Evolutionary conservation across 2,329 filamentous ascomycete genomes (phyloP), one percentile per base, ranked within the genome.

Genomic region (Xylaria sp.): DNA sequence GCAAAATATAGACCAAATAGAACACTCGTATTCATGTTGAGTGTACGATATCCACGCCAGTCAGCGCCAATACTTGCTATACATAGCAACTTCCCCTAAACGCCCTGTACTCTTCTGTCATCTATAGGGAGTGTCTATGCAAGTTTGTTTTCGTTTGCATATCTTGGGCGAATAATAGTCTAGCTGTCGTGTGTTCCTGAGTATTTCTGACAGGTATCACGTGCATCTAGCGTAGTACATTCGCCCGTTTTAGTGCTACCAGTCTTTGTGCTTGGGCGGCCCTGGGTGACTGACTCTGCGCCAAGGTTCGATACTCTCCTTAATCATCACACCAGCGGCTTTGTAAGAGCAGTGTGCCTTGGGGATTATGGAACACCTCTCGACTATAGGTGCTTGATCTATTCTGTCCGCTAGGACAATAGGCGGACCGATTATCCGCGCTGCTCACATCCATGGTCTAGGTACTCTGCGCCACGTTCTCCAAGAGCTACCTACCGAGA

Each of bases 1-100:
- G 61, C 51, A 61, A 42, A 36, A 54, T 67, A 64, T 58, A 65
- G 57, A 67, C 53, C 45, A 53, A 29, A 49, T 61, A 65, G 61
- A 64, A 65, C 25, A 38, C n/a, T 38, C 58, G 57, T 47, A 61
- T 53, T 38, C 57, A 65, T 31, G 39, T 57, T n/a, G 33, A 58
- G 57, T 57, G 36, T 55, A 47, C 29, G 25, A 33, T 22, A 25
- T 53, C 17, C 42, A 31, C 29, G 29, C 47, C 53, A 55, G 44
- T 44, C 47, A 50, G 20, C 20, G 25, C 13, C 54, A 45, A n/a
- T 22, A 31, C n/a, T 51, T 20, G 11, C 2, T 33, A n/a, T n/a
- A n/a, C n/a, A n/a, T n/a, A 11, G 17, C 22, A 7, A 33, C 20
- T 39, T 50, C 15, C 25, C 38, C 15, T 38, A 29, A 38, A 36